Base-by-base conservation (phyloP, 2,329 filamentous ascomycete genomes). In the Trichoderma sp. region DNA sequence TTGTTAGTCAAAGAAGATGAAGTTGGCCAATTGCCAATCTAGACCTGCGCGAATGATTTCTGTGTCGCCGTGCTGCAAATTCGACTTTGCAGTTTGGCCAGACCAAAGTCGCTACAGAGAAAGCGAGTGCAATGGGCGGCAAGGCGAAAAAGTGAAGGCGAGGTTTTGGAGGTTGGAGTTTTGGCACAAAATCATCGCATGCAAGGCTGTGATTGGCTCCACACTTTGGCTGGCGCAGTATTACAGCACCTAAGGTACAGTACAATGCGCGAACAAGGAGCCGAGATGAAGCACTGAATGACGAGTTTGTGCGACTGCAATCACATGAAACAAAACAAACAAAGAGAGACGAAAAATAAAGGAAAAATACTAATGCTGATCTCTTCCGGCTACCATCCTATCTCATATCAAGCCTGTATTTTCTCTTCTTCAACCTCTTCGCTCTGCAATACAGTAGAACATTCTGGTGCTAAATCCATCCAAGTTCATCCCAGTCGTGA, bases 161-260 rank as follows among this genome's bases (percentile, higher is more conserved):
- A 31, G 50, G n/a, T 41, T 41, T 71, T 71, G 53, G 59, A 71
- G 56, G 31, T 63, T 35, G 69, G 18, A 50, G 41, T 29, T 73
- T 56, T 73, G 38, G 41, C 60, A 64, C 56, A 78, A 78, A 77
- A 78, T 77, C 74, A 33, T 71, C 53, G 77, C 77, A 68, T 73
- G 73, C 71, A 74, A 71, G 60, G 67, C 74, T 75, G 66, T 71
- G 74, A 75, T 75, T 75, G 74, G 74, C 71, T 68, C 75, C 75
- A 76, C 60, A 56, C 50, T 27, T 38, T 59, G 62, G 50, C 27
- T 41, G 45, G 45, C 45, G 45, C 45, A 21, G 45, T 53, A 53
- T 12, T 45, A n/a, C 41, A 45, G 38, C n/a, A n/a, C n/a, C n/a
- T 8, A 4, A 1, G 6, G n/a, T 18, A 50, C 41, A 63, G 56